A percentile compares a stretch with the other conserved stretches of the same genome.
Evolutionary conservation across 2,329 filamentous ascomycete genomes (phyloP).

Genomic region (Fusarium haematococcum): DNA sequence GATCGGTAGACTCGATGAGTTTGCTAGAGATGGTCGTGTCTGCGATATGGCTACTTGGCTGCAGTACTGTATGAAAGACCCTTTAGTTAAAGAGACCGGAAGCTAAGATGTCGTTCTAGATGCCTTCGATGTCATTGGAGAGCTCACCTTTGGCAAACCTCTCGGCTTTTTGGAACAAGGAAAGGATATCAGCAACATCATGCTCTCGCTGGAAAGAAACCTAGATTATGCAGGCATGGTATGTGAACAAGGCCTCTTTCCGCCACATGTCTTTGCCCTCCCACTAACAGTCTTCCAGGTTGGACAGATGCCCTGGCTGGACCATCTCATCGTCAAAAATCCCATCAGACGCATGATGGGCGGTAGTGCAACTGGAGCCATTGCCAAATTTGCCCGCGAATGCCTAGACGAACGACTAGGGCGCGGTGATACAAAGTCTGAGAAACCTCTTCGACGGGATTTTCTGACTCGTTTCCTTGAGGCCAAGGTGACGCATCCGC

Average conservation of each 20-base stretch:
- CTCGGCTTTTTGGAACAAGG: background rate
- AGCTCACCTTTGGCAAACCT: background rate
- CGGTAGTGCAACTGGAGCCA: background rate
- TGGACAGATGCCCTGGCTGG: background rate
- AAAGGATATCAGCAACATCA: background rate
- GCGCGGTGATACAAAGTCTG: background rate
- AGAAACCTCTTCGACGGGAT: background rate
- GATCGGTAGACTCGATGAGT: background rate
- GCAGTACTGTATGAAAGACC: background rate
- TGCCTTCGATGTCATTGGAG: background rate
- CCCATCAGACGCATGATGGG: background rate
- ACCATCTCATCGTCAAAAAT: background rate
- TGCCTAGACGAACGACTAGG: background rate
- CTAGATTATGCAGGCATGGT: background rate
- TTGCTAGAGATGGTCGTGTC: background rate
- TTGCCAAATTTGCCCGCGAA: background rate
- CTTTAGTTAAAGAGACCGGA: too few species aligned
- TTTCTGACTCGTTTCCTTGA: background rate
- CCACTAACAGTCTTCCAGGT: background rate
- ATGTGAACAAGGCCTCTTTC: background rate
- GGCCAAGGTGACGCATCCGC: background rate
- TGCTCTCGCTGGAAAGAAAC: background rate
- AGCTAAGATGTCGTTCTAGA: background rate
- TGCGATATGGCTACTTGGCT: background rate
- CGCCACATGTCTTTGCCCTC: background rate